Conservation (phyloP, 2,329 filamentous ascomycete species). For the Aspergillus chevalieri region DNA sequence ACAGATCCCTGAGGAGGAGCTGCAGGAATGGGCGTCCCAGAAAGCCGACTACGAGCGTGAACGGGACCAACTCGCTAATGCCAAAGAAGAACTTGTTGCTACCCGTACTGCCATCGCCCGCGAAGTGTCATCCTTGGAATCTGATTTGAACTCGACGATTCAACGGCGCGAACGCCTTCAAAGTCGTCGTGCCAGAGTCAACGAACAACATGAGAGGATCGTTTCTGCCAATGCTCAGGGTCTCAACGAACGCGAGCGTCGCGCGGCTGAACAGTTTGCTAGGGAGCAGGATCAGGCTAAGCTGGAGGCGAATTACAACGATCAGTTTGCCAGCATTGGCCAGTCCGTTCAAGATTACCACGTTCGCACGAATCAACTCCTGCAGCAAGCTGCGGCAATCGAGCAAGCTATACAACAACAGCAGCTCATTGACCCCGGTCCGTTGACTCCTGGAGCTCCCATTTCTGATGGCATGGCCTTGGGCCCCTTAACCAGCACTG, state of each 20-base stretch:
- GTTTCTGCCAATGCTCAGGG: conserved; percentile 53
- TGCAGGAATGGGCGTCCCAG: conserved; percentile 47
- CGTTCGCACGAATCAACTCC: conserved; percentile 36
- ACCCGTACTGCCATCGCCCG: conserved; percentile 48
- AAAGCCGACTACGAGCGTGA: conserved; percentile 52
- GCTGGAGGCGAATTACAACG: conserved; percentile 37
- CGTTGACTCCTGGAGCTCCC: conserved; percentile 53
- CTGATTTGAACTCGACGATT: conserved; percentile 47
- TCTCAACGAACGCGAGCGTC: conserved; percentile 49
- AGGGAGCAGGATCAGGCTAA: conserved; percentile 42
- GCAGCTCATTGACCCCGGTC: conserved; percentile 38
- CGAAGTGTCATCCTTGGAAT: conserved; percentile 46
- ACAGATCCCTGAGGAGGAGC: conserved; percentile 52
- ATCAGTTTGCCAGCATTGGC: conserved; percentile 37
- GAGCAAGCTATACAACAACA: conserved; percentile 42
- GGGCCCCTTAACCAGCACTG: conserved; percentile 21
- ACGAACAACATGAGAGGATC: conserved; percentile 57
- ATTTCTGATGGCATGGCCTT: conserved; percentile 25
- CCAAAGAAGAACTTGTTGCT: conserved; percentile 46
- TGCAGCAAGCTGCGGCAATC: conserved; percentile 38
- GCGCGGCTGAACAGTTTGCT: conserved; percentile 42
- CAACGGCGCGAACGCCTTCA: conserved; percentile 57
- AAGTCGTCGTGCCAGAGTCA: conserved; percentile 51
- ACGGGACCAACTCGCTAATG: conserved; percentile 45
- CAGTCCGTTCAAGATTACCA: conserved; percentile 41